Conservation (phyloP, 768 basidiomycete genomes). For the Trametes punicea region DNA sequence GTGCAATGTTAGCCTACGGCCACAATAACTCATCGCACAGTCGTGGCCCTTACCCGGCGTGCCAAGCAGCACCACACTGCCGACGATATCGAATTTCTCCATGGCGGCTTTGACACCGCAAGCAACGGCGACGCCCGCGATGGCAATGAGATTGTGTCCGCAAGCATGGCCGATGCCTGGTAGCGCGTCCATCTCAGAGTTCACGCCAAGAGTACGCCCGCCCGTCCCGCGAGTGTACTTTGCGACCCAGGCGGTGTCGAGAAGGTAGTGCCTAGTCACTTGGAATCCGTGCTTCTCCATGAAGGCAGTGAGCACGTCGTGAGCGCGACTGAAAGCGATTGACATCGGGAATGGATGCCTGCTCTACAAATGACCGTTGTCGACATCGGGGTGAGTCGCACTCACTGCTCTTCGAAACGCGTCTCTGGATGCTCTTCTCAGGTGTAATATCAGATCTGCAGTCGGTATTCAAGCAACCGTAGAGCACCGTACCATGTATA, state of each 20-base stretch:
- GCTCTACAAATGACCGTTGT: neutral
- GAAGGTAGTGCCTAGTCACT: constrained; percentile 55
- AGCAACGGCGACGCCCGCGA: constrained; percentile 69
- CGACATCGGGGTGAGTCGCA: neutral
- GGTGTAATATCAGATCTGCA: constrained; percentile 6
- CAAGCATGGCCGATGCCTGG: constrained; percentile 58
- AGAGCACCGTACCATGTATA: constrained; percentile 54
- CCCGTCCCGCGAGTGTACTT: constrained; percentile 61
- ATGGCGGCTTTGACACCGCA: constrained; percentile 64
- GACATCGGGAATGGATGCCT: neutral
- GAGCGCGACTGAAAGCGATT: constrained; percentile 50
- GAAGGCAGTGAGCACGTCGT: constrained; percentile 66
- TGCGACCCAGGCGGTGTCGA: constrained; percentile 77
- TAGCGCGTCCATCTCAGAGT: constrained; percentile 64
- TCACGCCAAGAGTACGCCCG: constrained; percentile 70
- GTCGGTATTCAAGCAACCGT: neutral
- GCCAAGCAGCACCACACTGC: constrained; percentile 68
- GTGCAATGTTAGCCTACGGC: neutral
- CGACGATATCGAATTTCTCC: constrained; percentile 57
- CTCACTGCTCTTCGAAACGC: constrained; percentile 63
- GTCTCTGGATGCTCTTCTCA: constrained; percentile 78
- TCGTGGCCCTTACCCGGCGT: constrained; percentile 85
- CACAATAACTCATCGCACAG: neutral
- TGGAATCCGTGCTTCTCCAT: constrained; percentile 63
- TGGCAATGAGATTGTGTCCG: constrained; percentile 82